Evolutionary conservation across 192 early-diverging fungal genomes (phyloP).

Genomic region (Coemansia erecta): DNA sequence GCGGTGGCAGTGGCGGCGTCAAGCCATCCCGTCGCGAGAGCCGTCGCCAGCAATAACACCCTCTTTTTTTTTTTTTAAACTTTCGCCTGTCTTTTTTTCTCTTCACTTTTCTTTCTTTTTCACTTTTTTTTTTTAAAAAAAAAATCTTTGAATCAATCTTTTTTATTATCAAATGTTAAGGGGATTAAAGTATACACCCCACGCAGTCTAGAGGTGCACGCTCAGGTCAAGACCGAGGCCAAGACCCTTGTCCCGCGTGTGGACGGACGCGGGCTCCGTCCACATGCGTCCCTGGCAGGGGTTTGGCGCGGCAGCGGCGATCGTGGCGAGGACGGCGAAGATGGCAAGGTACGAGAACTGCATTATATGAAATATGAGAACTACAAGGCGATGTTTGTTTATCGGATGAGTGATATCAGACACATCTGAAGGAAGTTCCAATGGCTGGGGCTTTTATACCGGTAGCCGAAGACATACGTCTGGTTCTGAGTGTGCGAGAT

Average conservation of each 20-base stretch:
- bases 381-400: too few relatives aligned
- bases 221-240: conserved; percentile 22
- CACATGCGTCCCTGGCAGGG: background rate
- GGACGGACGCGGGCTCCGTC: background rate
- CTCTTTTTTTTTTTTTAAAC: background rate
- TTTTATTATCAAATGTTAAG: background rate
- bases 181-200: too few relatives aligned
- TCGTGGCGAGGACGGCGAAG: conserved; percentile 4
- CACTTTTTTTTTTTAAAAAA: background rate
- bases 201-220: conserved; percentile 31
- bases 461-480: background rate
- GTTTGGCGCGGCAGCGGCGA: conserved; percentile 1
- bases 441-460: background rate
- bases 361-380: conserved; percentile 6
- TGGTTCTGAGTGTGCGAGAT: too few relatives aligned
- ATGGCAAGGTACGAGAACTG: conserved; percentile 15
- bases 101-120: background rate
- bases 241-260: conserved; percentile 1
- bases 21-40: conserved; percentile 46
- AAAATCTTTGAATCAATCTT: background rate
- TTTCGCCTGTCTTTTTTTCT: background rate
- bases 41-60: conserved; percentile 29
- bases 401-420: background rate
- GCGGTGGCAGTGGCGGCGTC: conserved; percentile 18
- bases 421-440: too few relatives aligned